Base-by-base conservation (phyloP, 202 grass and related monocot genomes). In the Schoenoplectus triqueter region DNA sequence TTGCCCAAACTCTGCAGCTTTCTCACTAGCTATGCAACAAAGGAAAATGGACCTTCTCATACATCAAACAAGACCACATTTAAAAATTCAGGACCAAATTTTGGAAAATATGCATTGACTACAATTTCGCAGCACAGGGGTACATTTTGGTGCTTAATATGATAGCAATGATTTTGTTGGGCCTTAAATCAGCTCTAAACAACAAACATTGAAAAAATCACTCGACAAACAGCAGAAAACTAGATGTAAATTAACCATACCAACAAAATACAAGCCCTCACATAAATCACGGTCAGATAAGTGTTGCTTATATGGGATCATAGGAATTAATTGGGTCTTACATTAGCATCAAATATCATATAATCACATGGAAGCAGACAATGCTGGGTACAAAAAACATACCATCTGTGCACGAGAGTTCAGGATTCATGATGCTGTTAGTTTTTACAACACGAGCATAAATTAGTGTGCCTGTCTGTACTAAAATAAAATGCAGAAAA, bases 351-450 rank as follows among this genome's bases (percentile, higher is more conserved):
- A 61, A 61, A 61, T 2, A 17, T 61, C 54, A 79, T 63, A 31
- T 15, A 64, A 70, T 19, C 48, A 56, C 44, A 54, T 17, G 49
- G 6, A 75, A 45, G 65, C 5, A 85, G 40, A 21, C 19, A 80
- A 82, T 61, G 59, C 65, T 82, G 65, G 46, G 45, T 55, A 66
- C 10, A 85, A 85, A 50, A 31, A 87, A 8, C 10, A 86, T 95
- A 98, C 96, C 96, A 88, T 95, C 91, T 87, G 92, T 94, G 90
- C 96, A 98, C 40, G 96, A 92, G 44, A 98, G 91, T 81, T 98
- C 96, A 82, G 96, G 93, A 85, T 95, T 95, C 91, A 95, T 92
- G 84, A 87, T 90, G 87, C 84, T 92, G 78, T 98, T 95, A 84
- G 96, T 90, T 86, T 95, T 98, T 72, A 98, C 91, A 59, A 98